A percentile compares a stretch with the other conserved stretches of the same genome.
Evolutionary conservation across 2,329 filamentous ascomycete species (phyloP).

Genomic region (Alternaria triticimaculans): DNA sequence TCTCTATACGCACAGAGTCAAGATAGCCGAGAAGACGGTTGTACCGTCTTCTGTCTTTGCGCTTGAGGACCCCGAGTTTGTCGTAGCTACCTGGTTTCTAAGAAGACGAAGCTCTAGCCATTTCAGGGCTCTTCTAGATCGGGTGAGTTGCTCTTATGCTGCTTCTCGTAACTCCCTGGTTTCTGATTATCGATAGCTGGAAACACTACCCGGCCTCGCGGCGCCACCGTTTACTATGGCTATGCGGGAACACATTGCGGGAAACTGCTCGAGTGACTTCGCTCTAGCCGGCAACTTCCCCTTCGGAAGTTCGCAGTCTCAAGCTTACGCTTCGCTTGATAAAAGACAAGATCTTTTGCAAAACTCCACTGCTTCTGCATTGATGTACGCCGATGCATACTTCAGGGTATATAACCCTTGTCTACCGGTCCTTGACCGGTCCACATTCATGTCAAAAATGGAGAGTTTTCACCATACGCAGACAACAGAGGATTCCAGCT

Average conservation of each 20-base stretch:
- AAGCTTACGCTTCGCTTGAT: conserved; percentile 17
- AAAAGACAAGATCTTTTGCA: not conserved
- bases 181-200: not conserved
- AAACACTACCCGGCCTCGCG: not conserved
- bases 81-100: conserved; percentile 29
- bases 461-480: not conserved
- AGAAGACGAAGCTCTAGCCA: conserved; percentile 23
- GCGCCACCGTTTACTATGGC: conserved; percentile 15
- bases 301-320: conserved; percentile 21
- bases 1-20: conserved; percentile 19
- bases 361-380: not conserved
- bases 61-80: conserved; percentile 20
- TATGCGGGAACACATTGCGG: conserved; percentile 18
- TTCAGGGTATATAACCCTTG: not conserved
- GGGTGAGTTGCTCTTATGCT: not conserved
- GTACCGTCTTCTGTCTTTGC: conserved; percentile 9
- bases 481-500: conserved; percentile 10
- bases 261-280: conserved; percentile 22
- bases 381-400: not conserved
- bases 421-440: not conserved
- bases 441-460: not conserved
- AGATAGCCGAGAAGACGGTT: not conserved
- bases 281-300: conserved; percentile 30
- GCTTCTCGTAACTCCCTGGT: not conserved
- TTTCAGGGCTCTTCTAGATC: conserved; percentile 18